Evolutionary conservation across 306 rosid genomes (phyloP).

Genomic region (Gillenia trifoliata): DNA sequence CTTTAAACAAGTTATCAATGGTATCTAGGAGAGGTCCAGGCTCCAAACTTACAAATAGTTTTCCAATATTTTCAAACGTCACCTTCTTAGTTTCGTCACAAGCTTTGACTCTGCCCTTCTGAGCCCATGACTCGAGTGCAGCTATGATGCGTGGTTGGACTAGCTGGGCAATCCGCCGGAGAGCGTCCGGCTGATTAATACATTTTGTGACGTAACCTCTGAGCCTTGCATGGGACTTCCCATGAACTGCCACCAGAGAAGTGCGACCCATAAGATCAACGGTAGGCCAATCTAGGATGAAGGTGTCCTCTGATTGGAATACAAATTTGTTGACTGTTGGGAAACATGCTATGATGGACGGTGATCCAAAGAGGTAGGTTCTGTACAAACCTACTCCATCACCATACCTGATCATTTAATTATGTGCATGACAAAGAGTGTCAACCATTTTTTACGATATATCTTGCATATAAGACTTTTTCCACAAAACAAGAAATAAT

Average conservation of each 20-base stretch:
- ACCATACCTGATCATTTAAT: constrained; percentile 19
- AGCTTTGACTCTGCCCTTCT: constrained; percentile 10
- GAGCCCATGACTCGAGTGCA: constrained; percentile 18
- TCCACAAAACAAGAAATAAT: too few species aligned
- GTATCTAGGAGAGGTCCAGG: constrained; percentile 4
- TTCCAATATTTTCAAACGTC: constrained; percentile 21
- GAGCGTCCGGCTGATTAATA: constrained; percentile 15
- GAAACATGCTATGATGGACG: constrained; percentile 28
- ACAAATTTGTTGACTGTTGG: constrained; percentile 21
- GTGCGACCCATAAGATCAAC: constrained; percentile 9
- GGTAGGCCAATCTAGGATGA: constrained; percentile 14
- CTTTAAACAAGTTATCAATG: constrained; percentile 11
- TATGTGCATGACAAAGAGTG: too few species aligned
- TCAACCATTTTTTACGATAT: too few species aligned
- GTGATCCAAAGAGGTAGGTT: constrained; percentile 26
- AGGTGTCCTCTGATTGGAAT: background rate
- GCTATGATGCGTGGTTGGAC: constrained; percentile 23
- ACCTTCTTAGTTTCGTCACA: constrained; percentile 16
- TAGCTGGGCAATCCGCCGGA: constrained; percentile 7
- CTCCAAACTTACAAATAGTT: constrained; percentile 19
- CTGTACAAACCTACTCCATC: constrained; percentile 27
- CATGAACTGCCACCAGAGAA: constrained; percentile 22
- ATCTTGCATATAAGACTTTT: too few species aligned
- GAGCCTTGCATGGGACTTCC: constrained; percentile 19
- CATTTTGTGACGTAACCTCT: constrained; percentile 1